phyloP scores from a whole-genome alignment of 768 basidiomycete species.

The Suillus subluteus region DNA sequence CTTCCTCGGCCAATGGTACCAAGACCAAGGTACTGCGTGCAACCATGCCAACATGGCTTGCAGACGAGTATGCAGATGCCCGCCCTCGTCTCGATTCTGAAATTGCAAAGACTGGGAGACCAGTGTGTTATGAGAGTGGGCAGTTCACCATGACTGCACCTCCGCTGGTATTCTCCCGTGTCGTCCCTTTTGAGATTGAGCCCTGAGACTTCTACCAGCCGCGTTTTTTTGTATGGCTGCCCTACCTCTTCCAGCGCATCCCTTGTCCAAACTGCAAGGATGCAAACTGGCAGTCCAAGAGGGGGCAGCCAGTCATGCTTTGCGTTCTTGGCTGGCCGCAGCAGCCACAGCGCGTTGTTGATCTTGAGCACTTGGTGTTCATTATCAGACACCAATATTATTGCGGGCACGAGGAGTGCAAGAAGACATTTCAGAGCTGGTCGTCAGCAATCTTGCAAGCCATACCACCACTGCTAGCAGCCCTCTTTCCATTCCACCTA shows the following conservation, averaged over 20 bases:
- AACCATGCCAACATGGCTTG: no score
- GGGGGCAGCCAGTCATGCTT: slow-evolving; percentile 9
- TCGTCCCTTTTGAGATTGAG: no score
- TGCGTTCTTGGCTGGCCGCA: slow-evolving; percentile 1
- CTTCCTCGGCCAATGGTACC: no score
- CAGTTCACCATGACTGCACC: no score
- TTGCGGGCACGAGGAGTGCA: slow-evolving; percentile 19
- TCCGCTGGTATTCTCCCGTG: no score
- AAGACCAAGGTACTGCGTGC: no score
- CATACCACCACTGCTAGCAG: slow-evolving; percentile 24
- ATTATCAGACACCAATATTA: slow-evolving; percentile 30
- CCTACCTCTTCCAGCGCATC: slow-evolving; percentile 7
- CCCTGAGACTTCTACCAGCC: neutral
- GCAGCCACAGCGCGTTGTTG: slow-evolving; percentile 18
- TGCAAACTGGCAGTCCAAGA: neutral
- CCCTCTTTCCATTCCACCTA: slow-evolving; percentile 27
- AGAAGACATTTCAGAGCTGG: slow-evolving; percentile 32
- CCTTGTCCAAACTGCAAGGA: slow-evolving; percentile 4
- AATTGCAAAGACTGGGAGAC: no score
- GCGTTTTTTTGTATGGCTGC: neutral
- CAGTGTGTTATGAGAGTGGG: no score
- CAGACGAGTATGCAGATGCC: no score
- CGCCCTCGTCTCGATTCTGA: no score
- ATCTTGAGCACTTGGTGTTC: slow-evolving; percentile 22
- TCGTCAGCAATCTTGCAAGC: slow-evolving; percentile 22